A percentile compares a stretch with the other conserved stretches of the same genome.
Conservation (phyloP, 176 grass and related monocot genomes). For the Rhynchospora pubera region DNA sequence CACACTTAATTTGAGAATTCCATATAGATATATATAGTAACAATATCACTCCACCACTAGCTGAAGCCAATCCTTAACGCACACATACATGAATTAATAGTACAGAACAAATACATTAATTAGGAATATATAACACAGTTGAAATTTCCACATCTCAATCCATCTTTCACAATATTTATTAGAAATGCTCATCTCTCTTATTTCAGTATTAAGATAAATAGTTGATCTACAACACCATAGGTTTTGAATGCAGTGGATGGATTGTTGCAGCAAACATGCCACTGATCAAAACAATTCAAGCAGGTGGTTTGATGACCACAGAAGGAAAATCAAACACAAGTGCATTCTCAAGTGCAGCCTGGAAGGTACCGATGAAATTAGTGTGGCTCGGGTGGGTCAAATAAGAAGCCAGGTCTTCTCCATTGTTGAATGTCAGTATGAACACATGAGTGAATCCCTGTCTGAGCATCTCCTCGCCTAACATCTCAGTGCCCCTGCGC, state of each 20-base stretch:
- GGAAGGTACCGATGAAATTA: constrained; percentile 47
- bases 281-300: not conserved
- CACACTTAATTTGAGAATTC: not conserved
- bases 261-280: not conserved
- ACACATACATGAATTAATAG: constrained; percentile 19
- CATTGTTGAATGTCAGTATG: constrained; percentile 21
- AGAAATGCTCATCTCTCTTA: constrained; percentile 3
- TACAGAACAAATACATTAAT: not conserved
- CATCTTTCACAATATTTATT: not conserved
- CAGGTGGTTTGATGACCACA: constrained; percentile 32
- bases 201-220: not conserved
- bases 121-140: not conserved
- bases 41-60: too few species aligned
- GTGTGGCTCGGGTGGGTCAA: constrained; percentile 34
- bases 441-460: constrained; percentile 52
- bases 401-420: constrained; percentile 31
- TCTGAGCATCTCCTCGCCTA: constrained; percentile 27
- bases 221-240: not conserved
- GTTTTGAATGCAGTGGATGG: not conserved
- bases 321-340: constrained; percentile 56
- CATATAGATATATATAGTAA: too few species aligned
- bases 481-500: constrained; percentile 33
- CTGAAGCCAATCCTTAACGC: constrained; percentile 12
- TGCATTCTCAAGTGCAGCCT: constrained; percentile 51
- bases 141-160: constrained; percentile 27